Conservation (phyloP, 2,329 filamentous ascomycete genomes). For the Aureobasidium sp. region DNA sequence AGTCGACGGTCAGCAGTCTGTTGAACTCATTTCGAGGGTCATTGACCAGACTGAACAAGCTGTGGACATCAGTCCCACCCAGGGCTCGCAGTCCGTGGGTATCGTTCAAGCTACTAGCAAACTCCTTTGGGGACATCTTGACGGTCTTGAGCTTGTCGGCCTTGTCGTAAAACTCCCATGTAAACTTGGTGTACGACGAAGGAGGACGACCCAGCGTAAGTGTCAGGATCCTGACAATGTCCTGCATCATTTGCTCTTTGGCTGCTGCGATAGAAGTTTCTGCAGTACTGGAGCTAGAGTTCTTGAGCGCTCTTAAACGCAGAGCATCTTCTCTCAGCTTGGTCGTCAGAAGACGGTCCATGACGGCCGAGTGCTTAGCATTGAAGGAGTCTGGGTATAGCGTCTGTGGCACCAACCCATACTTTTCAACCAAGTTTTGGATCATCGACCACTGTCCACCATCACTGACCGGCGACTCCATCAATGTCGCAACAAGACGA, state of each 20-base stretch:
- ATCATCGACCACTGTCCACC: slow-evolving; percentile 92
- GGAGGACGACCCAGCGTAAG: slow-evolving; percentile 76
- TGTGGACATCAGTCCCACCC: slow-evolving; percentile 51
- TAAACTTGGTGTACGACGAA: slow-evolving; percentile 58
- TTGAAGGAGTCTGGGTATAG: slow-evolving; percentile 79
- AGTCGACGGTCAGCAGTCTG: slow-evolving; percentile 64
- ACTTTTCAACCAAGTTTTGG: slow-evolving; percentile 75
- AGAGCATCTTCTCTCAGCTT: slow-evolving; percentile 82
- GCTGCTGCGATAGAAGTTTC: slow-evolving; percentile 36
- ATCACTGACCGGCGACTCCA: slow-evolving; percentile 62
- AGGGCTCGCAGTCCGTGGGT: slow-evolving; percentile 50
- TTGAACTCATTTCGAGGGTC: slow-evolving; percentile 73
- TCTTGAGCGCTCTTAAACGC: slow-evolving; percentile 53
- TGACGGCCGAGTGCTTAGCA: slow-evolving; percentile 58
- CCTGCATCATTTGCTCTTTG: slow-evolving; percentile 69
- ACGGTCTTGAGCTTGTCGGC: slow-evolving; percentile 56
- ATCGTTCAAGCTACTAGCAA: slow-evolving; percentile 60
- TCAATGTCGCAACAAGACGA: slow-evolving; percentile 61
- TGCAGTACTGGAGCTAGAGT: slow-evolving; percentile 28
- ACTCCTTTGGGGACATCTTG: slow-evolving; percentile 58
- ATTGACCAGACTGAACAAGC: slow-evolving; percentile 74
- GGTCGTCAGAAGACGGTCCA: slow-evolving; percentile 69
- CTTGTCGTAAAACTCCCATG: slow-evolving; percentile 71
- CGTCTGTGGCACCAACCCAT: slow-evolving; percentile 70
- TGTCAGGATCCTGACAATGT: slow-evolving; percentile 74